A percentile compares a stretch with the other conserved stretches of the same genome.
These are phyloP conservation scores for Meredithiella fracta DNA, from an alignment of 2,329 filamentous ascomycete genomes.

Conservation along the genomic window DNA sequence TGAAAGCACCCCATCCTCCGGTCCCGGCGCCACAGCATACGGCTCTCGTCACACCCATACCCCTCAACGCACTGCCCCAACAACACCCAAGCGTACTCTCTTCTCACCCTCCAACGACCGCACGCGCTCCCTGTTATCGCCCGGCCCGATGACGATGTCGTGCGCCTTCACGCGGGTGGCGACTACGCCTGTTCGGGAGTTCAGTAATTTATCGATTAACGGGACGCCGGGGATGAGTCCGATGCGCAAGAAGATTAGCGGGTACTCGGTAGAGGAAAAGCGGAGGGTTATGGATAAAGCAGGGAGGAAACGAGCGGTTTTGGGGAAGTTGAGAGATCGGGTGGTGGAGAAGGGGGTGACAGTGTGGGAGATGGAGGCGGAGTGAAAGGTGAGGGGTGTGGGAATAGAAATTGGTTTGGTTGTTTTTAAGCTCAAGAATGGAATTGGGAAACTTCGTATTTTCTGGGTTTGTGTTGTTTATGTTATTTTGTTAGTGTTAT, in stretches of 20 bases:
- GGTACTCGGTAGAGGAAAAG: conserved; percentile 44
- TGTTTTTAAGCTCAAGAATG: background rate
- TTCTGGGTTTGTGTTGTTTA: background rate
- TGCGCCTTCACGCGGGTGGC: background rate
- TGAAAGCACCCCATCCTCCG: background rate
- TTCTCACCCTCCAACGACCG: conserved; percentile 18
- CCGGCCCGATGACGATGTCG: conserved; percentile 14
- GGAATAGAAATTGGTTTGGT: background rate
- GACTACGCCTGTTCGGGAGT: conserved; percentile 5
- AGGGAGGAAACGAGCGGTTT: conserved; percentile 35
- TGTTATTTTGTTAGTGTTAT: background rate
- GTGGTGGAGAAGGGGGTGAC: conserved; percentile 34
- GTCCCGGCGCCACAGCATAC: background rate
- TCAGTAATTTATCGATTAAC: background rate
- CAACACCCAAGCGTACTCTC: conserved; percentile 26
- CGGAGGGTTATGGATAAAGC: conserved; percentile 36
- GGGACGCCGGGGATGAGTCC: conserved; percentile 18
- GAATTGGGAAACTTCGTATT: background rate
- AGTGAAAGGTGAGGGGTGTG: conserved; percentile 19
- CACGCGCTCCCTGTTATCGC: conserved; percentile 19
- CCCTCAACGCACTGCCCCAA: conserved; percentile 21
- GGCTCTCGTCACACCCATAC: conserved; percentile 28
- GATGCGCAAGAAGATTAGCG: conserved; percentile 43
- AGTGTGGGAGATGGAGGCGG: conserved; percentile 35
- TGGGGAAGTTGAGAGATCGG: conserved; percentile 33